Evolutionary conservation across 208 protist genomes (phyloP), one percentile per base, ranked within the genome.

Genomic region (Wallacemonas sp.): DNA sequence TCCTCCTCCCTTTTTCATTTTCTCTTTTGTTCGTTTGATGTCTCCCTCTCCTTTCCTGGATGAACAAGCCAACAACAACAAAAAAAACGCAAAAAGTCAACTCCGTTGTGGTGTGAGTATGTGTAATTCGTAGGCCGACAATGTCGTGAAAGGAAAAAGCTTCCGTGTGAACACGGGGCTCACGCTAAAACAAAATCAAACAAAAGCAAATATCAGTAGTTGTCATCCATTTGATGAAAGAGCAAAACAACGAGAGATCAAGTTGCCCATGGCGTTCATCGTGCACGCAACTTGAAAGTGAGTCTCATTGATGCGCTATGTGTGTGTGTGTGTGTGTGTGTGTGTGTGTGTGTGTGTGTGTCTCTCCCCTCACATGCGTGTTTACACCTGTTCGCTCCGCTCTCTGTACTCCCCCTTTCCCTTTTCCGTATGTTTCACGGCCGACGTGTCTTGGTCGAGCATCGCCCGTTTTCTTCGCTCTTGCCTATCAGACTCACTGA

Each of bases 261-360:
- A 17, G 9, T 41, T 41, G 9, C n/a, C n/a, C n/a, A n/a, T n/a
- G n/a, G n/a, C n/a, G n/a, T n/a, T n/a, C n/a, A n/a, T n/a, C n/a
- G n/a, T n/a, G n/a, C n/a, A n/a, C n/a, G n/a, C n/a, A n/a, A n/a
- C n/a, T n/a, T n/a, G n/a, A n/a, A n/a, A n/a, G n/a, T 41, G 36
- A 17, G 14, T 41, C 34, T 67, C 16, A 44, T 41, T 60, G 34
- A 6, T 41, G 14, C 14, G 9, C 6, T 14, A 41, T 34, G 49
- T 34, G 61, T 60, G 61, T 67, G 34, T 60, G 34, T 67, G 34
- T 60, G 34, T 67, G 29, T n/a, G 49, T 55, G 29, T 55, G 32
- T 67, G 41, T 33, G 32, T 29, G 36, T 14, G 14, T 6, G 14
- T 41, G 36, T 41, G 6, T 41, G 36, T 41, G 36, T 41, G 36